Base-by-base conservation (phyloP, 2,329 filamentous ascomycete genomes). In the Gyromitra esculenta region DNA sequence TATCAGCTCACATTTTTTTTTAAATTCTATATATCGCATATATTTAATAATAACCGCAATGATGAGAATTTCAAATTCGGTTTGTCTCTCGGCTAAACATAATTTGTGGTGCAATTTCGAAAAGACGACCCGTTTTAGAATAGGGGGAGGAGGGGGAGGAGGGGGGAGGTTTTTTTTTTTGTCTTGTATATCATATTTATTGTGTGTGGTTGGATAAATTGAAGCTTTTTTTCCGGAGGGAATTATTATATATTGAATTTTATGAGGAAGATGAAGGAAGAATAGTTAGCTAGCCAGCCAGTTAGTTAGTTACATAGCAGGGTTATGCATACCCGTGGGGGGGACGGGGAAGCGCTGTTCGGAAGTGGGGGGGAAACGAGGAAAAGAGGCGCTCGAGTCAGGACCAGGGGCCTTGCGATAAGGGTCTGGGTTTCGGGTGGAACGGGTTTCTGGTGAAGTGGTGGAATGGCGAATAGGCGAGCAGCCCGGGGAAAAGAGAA, bases 51-150 rank as follows among this genome's bases (percentile, higher is more conserved):
- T 31, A 31, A 31, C 25, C 25, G 25, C 25, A 31, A 3, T 31
- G 25, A 31, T 31, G 25, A 31, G 52, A 15, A 21, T 21, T 13
- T 39, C 35, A 31, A 25, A 21, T 39, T 59, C 37, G 37, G 2
- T 45, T n/a, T n/a, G 13, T 31, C 45, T 71, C 68, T 70, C 56
- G 67, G 57, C 15, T 64, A 66, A 56, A 15, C 25, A 65, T 8
- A 52, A 2, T 45, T 41, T 3, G 5, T 59, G 54, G 54, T 50
- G 57, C 52, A n/a, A 52, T 41, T 41, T 31, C 25, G 25, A 25
- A 37, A 39, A 62, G 13, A 41, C 31, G 52, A n/a, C 67, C 67
- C 43, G 5, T 35, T 64, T 37, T 64, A 71, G 48, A 64, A 43
- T 31, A 3, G 25, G 25, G 2, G 25, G 25, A 4, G 25, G 25